A percentile compares a stretch with the other conserved stretches of the same genome.
Conservation (phyloP, 306 rosid species). For the Citrullus colocynthis region DNA sequence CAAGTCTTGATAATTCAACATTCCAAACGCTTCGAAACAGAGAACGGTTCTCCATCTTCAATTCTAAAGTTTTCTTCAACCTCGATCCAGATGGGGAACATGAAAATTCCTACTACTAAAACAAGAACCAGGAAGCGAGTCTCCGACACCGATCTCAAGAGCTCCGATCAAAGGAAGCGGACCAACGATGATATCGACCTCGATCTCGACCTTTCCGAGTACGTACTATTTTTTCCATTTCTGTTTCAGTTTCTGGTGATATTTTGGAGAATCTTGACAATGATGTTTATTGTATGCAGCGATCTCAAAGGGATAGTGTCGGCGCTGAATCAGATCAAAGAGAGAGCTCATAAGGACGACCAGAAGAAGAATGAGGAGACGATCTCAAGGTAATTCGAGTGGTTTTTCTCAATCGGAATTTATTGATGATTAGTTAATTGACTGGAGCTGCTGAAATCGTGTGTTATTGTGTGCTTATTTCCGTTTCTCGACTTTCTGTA, state of each 20-base stretch:
- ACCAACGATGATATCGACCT: constrained; percentile 28
- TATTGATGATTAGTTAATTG: background rate
- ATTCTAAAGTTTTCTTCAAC: background rate
- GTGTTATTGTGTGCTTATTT: background rate
- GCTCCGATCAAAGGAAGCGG: constrained; percentile 36
- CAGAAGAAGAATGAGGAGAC: constrained; percentile 96
- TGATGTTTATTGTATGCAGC: constrained; percentile 27
- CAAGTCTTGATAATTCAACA: background rate
- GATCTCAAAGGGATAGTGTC: constrained; percentile 76
- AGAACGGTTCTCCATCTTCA: background rate
- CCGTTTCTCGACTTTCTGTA: background rate
- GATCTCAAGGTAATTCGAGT: constrained; percentile 48
- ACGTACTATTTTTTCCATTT: constrained; percentile 1
- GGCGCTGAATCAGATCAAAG: constrained; percentile 69
- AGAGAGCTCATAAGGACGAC: constrained; percentile 76
- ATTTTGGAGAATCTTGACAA: background rate
- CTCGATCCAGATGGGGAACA: background rate
- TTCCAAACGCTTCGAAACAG: background rate
- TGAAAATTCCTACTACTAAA: constrained; percentile 45
- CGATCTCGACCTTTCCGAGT: constrained; percentile 67
- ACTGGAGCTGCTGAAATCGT: background rate
- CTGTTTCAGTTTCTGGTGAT: background rate
- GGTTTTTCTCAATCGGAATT: background rate
- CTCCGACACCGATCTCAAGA: constrained; percentile 29
- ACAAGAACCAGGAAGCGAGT: constrained; percentile 29